Conservation (phyloP, 2,329 filamentous ascomycete genomes). For the Epichloe gansuensis region DNA sequence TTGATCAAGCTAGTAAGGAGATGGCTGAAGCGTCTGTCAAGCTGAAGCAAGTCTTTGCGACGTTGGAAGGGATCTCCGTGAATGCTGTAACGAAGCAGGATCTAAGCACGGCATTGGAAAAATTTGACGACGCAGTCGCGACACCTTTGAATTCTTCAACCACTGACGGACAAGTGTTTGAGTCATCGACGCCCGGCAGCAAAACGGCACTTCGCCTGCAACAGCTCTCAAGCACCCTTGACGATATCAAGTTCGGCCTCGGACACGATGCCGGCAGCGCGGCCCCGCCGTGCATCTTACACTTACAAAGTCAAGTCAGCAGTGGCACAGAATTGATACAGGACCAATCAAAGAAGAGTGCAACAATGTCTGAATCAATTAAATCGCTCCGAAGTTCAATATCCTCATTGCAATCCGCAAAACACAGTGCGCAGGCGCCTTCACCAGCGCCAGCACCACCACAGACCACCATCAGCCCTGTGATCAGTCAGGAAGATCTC, state of each 20-base stretch:
- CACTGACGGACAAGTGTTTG: background rate
- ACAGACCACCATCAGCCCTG: background rate
- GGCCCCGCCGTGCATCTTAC: background rate
- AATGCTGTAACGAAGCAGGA: background rate
- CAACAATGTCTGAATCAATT: background rate
- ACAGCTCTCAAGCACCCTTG: background rate
- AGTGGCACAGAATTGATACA: background rate
- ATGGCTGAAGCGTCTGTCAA: background rate
- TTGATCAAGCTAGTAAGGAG: background rate
- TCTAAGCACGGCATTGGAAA: background rate
- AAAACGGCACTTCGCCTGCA: background rate
- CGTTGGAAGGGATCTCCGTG: background rate
- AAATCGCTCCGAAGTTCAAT: slow-evolving; percentile 1
- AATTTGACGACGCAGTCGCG: slow-evolving; percentile 1
- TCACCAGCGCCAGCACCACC: background rate
- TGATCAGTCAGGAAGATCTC: background rate
- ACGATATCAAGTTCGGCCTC: background rate
- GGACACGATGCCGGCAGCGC: background rate
- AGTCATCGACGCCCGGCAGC: background rate
- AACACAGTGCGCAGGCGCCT: background rate
- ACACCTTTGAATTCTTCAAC: background rate
- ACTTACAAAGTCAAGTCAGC: background rate
- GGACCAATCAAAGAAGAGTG: background rate
- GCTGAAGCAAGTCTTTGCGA: background rate
- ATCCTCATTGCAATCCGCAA: background rate